Percentiles rank a stretch among this genome's conserved stretches.
Conservation (phyloP, 164 flowering plant genomes). For the Magnolia sinica region DNA sequence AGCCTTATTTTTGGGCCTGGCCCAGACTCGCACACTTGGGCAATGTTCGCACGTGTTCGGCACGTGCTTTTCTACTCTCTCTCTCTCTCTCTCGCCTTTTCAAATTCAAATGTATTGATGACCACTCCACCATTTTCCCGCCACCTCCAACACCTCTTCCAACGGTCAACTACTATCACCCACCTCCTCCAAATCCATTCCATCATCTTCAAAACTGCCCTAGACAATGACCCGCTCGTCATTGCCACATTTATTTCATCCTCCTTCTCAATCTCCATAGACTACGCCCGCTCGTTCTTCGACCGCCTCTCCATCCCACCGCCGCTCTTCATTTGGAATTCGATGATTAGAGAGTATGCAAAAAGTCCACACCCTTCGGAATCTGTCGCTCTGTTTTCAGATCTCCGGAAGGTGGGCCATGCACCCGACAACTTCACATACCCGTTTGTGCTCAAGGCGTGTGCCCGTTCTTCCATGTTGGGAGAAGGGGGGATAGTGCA, state of each 20-base stretch:
- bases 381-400: slow-evolving; percentile 30
- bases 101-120: neutral
- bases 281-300: slow-evolving; percentile 25
- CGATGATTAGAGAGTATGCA: slow-evolving; percentile 37
- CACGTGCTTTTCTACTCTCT: neutral
- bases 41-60: too few relatives aligned
- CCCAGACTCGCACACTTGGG: too few relatives aligned
- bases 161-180: slow-evolving; percentile 20
- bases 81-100: neutral
- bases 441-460: slow-evolving; percentile 48
- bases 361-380: slow-evolving; percentile 32
- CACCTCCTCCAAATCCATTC: slow-evolving; percentile 37
- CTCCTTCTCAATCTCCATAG: slow-evolving; percentile 27
- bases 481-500: slow-evolving; percentile 37
- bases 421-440: slow-evolving; percentile 46
- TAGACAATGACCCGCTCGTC: slow-evolving; percentile 24
- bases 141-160: slow-evolving; percentile 22
- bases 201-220: slow-evolving; percentile 37
- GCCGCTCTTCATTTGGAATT: slow-evolving; percentile 45
- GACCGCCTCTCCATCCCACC: slow-evolving; percentile 26
- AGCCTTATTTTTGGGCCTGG: too few relatives aligned
- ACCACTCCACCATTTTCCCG: slow-evolving; percentile 21
- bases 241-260: slow-evolving; percentile 27
- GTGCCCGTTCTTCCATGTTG: slow-evolving; percentile 34
- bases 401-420: slow-evolving; percentile 24